Conservation (phyloP, 2,329 filamentous ascomycete species). For the Diaporthe velutina region DNA sequence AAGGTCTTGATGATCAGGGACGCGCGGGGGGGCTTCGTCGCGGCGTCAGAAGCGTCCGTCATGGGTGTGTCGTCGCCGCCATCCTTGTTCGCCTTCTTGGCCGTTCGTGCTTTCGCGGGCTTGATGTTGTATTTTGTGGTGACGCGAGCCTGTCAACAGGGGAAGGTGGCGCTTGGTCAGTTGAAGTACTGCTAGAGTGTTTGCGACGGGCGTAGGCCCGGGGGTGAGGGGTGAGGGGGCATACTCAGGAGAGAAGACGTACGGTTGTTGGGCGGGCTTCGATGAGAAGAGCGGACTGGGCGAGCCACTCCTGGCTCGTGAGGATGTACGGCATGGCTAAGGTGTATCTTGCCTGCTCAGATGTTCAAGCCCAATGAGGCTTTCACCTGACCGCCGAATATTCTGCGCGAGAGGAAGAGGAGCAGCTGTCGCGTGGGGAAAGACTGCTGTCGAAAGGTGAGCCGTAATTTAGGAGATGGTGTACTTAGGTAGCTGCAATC, state of each 20-base stretch:
- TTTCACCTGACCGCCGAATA: background rate
- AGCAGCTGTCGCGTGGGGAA: background rate
- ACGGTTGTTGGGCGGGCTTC: conserved; percentile 89
- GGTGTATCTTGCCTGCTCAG: background rate
- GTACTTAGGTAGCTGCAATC: conserved; percentile 4
- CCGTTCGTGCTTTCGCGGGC: conserved; percentile 51
- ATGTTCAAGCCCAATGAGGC: background rate
- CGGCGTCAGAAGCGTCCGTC: conserved; percentile 45
- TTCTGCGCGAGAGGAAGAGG: background rate
- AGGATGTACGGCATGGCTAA: conserved; percentile 81
- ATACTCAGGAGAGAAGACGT: conserved; percentile 51
- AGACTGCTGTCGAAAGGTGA: background rate
- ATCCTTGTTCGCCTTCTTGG: conserved; percentile 44
- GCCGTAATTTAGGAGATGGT: background rate
- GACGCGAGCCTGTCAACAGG: conserved; percentile 78
- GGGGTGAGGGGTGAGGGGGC: no score
- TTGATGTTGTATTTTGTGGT: conserved; percentile 91
- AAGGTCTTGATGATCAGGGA: conserved; percentile 89
- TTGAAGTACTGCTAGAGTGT: conserved; percentile 19
- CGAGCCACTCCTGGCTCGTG: conserved; percentile 91
- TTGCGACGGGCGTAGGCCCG: no score
- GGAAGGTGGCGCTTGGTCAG: conserved; percentile 37
- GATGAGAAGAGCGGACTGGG: conserved; percentile 86
- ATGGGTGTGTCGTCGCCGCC: conserved; percentile 47
- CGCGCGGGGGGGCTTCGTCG: conserved; percentile 68